Evolutionary conservation across 352 stramenopile species (phyloP).

Genomic region (Phytophthora hybrid): DNA sequence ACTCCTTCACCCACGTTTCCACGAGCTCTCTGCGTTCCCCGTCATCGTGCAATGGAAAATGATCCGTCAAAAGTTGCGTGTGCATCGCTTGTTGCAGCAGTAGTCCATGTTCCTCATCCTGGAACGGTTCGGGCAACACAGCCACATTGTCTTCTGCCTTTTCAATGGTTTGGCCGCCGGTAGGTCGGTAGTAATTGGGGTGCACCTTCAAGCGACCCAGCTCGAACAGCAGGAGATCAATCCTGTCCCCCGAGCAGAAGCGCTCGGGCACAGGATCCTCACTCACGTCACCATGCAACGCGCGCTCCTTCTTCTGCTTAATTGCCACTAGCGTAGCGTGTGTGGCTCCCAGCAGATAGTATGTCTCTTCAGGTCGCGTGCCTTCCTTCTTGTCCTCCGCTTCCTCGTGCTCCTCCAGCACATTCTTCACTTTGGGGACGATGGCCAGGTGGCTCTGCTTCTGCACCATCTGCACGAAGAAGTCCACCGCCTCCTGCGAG

Average conservation of each 20-base stretch:
- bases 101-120: slow-evolving; percentile 71
- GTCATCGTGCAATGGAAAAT: slow-evolving; percentile 83
- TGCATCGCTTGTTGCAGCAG: slow-evolving; percentile 79
- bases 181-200: slow-evolving; percentile 21
- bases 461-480: slow-evolving; percentile 74
- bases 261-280: slow-evolving; percentile 51
- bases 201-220: slow-evolving; percentile 64
- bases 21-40: slow-evolving; percentile 70
- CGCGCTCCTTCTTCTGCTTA: slow-evolving; percentile 65
- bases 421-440: slow-evolving; percentile 51
- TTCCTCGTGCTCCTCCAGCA: slow-evolving; percentile 43
- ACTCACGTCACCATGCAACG: slow-evolving; percentile 51
- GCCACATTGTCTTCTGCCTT: slow-evolving; percentile 15
- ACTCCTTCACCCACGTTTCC: slow-evolving; percentile 81
- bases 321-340: slow-evolving; percentile 64
- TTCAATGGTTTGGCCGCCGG: slow-evolving; percentile 1
- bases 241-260: slow-evolving; percentile 75
- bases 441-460: slow-evolving; percentile 71
- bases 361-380: slow-evolving; percentile 33
- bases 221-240: slow-evolving; percentile 83
- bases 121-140: slow-evolving; percentile 61
- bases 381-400: slow-evolving; percentile 29
- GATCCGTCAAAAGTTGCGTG: slow-evolving; percentile 67
- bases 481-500: slow-evolving; percentile 53
- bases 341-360: slow-evolving; percentile 68